These are phyloP conservation scores for Colletotrichum phormii DNA, from an alignment of 2,329 filamentous ascomycete species.

Conservation along the genomic window DNA sequence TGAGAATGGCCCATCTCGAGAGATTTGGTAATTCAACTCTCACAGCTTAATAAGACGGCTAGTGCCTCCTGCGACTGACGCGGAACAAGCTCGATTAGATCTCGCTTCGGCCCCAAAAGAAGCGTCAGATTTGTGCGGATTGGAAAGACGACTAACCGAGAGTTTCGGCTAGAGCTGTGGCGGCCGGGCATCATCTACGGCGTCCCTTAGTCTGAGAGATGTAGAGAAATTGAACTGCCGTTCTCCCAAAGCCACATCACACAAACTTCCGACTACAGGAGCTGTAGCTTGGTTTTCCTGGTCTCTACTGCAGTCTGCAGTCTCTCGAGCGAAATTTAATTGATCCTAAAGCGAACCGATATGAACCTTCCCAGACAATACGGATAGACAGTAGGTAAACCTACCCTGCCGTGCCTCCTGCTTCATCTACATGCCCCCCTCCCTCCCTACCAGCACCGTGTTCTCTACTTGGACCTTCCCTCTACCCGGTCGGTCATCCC, in stretches of 20 bases:
- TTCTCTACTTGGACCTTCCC: not conserved
- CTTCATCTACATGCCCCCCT: not conserved
- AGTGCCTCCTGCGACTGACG: not conserved
- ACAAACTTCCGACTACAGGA: not conserved
- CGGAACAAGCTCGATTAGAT: constrained; percentile 26
- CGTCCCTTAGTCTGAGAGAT: not conserved
- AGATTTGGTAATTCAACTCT: constrained; percentile 23
- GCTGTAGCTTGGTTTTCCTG: not conserved
- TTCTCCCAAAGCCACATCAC: constrained; percentile 3
- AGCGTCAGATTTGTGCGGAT: constrained; percentile 14
- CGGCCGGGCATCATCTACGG: not conserved
- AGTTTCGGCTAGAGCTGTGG: constrained; percentile 28
- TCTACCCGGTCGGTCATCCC: constrained; percentile 18
- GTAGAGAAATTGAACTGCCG: not conserved
- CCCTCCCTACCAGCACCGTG: not conserved
- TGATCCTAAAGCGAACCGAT: constrained; percentile 7
- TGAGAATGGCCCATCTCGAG: constrained; percentile 5
- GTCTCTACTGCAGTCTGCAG: not conserved
- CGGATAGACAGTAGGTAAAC: not conserved
- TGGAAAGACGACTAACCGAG: constrained; percentile 17
- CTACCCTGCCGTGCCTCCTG: too few species aligned
- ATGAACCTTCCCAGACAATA: constrained; percentile 8
- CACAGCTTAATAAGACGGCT: not conserved
- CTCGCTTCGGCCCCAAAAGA: constrained; percentile 4
- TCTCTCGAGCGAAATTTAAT: constrained; percentile 2